phyloP scores from a whole-genome alignment of 1,139 yeast genomes.

The Geotrichum restrictum region DNA sequence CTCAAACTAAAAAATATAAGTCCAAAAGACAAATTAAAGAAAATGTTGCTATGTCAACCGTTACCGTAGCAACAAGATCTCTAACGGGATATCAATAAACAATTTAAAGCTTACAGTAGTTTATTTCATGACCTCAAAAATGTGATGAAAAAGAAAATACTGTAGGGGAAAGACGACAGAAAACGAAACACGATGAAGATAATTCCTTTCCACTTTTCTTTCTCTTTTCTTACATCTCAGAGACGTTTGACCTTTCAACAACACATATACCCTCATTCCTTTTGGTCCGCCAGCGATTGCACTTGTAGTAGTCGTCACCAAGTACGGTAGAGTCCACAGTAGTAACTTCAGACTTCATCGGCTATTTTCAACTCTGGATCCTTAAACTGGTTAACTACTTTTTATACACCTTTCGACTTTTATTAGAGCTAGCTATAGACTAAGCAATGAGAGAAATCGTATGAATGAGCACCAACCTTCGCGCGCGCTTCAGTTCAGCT shows the following conservation, averaged over 20 bases:
- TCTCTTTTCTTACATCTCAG: neutral
- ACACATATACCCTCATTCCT: neutral
- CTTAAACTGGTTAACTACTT: neutral
- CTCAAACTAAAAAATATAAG: too few relatives aligned
- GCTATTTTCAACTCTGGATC: neutral
- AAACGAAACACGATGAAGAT: neutral
- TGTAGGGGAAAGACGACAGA: neutral
- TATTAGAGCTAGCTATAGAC: neutral
- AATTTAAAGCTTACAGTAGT: neutral
- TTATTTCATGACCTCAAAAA: neutral
- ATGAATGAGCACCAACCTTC: slow-evolving; percentile 34
- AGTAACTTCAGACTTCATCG: neutral
- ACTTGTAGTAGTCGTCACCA: too few relatives aligned
- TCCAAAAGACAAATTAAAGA: too few relatives aligned
- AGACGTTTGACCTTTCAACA: neutral
- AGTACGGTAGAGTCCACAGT: too few relatives aligned
- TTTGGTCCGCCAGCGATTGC: too few relatives aligned
- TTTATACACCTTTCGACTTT: neutral
- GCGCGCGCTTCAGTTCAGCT: neutral
- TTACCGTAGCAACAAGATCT: neutral
- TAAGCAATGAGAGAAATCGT: slow-evolving; percentile 58
- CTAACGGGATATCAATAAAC: neutral
- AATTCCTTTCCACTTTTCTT: neutral
- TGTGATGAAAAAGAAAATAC: neutral
- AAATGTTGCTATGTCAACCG: slow-evolving; percentile 1